These are phyloP conservation scores for Yamadazyma kanchanaburiensis DNA, from an alignment of 1,139 yeast genomes.

Conservation along the genomic window DNA sequence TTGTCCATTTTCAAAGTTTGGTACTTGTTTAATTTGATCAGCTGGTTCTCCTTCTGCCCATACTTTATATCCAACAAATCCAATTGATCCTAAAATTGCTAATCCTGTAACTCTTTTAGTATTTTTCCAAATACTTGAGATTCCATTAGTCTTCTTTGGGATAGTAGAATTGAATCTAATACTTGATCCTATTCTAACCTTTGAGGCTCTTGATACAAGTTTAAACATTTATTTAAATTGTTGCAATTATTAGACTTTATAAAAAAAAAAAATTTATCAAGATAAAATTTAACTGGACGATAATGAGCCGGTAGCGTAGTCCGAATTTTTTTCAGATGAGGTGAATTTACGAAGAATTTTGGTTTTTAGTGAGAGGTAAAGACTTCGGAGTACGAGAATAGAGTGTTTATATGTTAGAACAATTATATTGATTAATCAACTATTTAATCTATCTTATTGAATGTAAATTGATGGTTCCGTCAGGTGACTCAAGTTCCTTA, in stretches of 20 bases:
- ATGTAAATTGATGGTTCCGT: no score
- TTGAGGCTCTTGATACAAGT: conserved; percentile 1
- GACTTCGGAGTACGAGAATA: no score
- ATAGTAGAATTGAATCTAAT: conserved; percentile 13
- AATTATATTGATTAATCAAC: no score
- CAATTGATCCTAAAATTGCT: conserved; percentile 35
- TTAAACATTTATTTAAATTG: conserved; percentile 5
- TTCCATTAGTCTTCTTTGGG: conserved; percentile 5
- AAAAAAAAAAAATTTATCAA: not conserved
- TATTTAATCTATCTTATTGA: no score
- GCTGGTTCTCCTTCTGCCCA: conserved; percentile 63
- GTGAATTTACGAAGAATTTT: no score
- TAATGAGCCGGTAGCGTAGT: conserved; percentile 8
- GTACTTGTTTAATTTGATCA: conserved; percentile 51
- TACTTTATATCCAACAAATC: conserved; percentile 52
- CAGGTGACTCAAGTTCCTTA: no score
- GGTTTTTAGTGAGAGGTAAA: no score
- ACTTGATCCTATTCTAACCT: conserved; percentile 1
- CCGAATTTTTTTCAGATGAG: conserved; percentile 8
- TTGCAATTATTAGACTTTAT: not conserved
- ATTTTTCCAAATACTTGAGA: conserved; percentile 25
- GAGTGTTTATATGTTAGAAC: no score
- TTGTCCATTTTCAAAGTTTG: conserved; percentile 62
- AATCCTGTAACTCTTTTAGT: conserved; percentile 26
- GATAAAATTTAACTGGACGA: conserved; percentile 8